Conservation (phyloP, 176 grass and related monocot genomes). For the Avena sativa region DNA sequence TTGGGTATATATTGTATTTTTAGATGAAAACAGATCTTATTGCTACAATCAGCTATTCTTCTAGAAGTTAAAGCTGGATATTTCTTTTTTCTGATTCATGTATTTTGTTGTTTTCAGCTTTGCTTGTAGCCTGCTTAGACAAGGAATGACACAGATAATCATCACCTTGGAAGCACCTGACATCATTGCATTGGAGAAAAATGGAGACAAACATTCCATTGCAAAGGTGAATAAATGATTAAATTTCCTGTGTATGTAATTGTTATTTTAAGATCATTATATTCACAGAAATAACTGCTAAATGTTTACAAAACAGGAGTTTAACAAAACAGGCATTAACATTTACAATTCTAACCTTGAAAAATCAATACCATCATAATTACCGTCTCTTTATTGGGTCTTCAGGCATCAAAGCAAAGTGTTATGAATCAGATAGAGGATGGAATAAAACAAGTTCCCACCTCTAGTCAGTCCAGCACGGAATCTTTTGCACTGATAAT, state of each 20-base stretch:
- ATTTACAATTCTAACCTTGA: slow-evolving; percentile 13
- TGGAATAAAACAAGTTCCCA: slow-evolving; percentile 62
- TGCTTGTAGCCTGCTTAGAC: slow-evolving; percentile 93
- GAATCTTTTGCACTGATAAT: slow-evolving; percentile 92
- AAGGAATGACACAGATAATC: slow-evolving; percentile 96
- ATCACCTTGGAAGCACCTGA: slow-evolving; percentile 74
- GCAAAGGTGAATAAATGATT: slow-evolving; percentile 64
- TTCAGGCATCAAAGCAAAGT: slow-evolving; percentile 83
- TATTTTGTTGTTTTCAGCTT: slow-evolving; percentile 73
- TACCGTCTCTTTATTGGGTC: slow-evolving; percentile 38
- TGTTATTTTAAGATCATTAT: slow-evolving; percentile 10
- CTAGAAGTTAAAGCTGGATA: not conserved
- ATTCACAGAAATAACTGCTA: not conserved
- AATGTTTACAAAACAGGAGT: slow-evolving; percentile 8
- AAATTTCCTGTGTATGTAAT: not conserved
- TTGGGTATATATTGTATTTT: slow-evolving; percentile 63
- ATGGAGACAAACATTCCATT: slow-evolving; percentile 74
- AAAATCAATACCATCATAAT: not conserved
- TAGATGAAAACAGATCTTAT: slow-evolving; percentile 3
- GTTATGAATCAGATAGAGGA: slow-evolving; percentile 81
- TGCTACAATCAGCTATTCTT: slow-evolving; percentile 16
- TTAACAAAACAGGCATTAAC: not conserved
- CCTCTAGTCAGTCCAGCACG: slow-evolving; percentile 32
- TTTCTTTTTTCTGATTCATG: slow-evolving; percentile 50
- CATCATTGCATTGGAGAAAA: slow-evolving; percentile 86